phyloP scores from a whole-genome alignment of 345 rosid species.

The Hibiscus trionum region DNA sequence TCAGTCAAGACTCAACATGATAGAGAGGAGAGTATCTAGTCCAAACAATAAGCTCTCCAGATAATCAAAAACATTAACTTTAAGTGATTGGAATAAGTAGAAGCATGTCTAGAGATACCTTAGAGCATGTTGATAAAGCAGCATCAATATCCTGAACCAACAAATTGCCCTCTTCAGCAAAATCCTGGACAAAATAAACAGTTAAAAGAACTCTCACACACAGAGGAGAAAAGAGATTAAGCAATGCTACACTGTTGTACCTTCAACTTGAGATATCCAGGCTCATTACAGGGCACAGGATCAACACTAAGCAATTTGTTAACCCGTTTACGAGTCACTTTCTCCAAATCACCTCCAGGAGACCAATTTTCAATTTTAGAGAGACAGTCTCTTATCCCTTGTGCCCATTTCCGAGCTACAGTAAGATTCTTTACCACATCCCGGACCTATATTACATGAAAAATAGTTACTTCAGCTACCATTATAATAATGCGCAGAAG shows the following conservation, averaged over 20 bases:
- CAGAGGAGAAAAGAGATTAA: conserved; percentile 3
- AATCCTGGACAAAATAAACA: conserved; percentile 34
- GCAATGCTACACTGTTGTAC: conserved; percentile 28
- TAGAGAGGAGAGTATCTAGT: background rate
- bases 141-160: conserved; percentile 50
- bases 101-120: conserved; percentile 25
- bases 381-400: conserved; percentile 54
- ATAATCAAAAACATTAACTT: background rate
- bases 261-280: conserved; percentile 65
- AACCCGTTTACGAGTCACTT: conserved; percentile 40
- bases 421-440: conserved; percentile 45
- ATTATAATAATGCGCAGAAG: conserved; percentile 2
- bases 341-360: conserved; percentile 27
- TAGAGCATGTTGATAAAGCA: conserved; percentile 41
- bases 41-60: background rate
- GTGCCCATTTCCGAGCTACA: conserved; percentile 63
- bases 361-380: conserved; percentile 43
- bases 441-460: conserved; percentile 50
- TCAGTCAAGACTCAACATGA: background rate
- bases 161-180: conserved; percentile 52
- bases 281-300: conserved; percentile 59
- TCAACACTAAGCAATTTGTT: conserved; percentile 43
- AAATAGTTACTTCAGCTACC: background rate
- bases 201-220: conserved; percentile 9
- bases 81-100: background rate